These are phyloP conservation scores for Pascua sp. DNA, from an alignment of 1,284 basidiomycete genomes.

Conservation along the genomic window DNA sequence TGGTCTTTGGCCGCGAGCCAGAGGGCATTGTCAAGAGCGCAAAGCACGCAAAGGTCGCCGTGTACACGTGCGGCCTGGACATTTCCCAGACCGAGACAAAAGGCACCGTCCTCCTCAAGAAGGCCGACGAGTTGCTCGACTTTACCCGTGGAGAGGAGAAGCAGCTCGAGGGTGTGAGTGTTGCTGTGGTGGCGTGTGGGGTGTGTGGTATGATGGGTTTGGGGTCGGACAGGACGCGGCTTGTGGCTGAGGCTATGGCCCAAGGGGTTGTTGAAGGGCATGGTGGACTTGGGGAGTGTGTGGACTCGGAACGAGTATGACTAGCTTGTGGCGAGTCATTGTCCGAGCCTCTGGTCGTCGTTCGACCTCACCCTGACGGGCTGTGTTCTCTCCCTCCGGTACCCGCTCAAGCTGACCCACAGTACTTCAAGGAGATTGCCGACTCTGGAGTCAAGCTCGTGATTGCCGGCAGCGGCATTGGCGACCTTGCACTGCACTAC, in stretches of 20 bases:
- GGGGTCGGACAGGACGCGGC: too few relatives aligned
- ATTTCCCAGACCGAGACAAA: constrained; percentile 98
- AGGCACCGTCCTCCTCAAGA: constrained; percentile 95
- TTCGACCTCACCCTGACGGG: too few relatives aligned
- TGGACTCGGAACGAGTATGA: too few relatives aligned
- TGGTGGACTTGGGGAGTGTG: too few relatives aligned
- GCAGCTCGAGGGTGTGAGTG: constrained; percentile 79
- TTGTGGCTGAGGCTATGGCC: too few relatives aligned
- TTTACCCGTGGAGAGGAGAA: constrained; percentile 95
- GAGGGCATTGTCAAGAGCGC: constrained; percentile 84
- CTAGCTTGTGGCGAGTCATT: too few relatives aligned
- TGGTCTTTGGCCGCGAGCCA: constrained; percentile 96
- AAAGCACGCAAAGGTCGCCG: constrained; percentile 79
- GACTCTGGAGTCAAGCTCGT: constrained; percentile 92
- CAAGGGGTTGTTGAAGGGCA: too few relatives aligned
- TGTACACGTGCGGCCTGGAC: constrained; percentile 90
- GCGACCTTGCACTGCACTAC: constrained; percentile 96
- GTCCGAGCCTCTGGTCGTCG: too few relatives aligned
- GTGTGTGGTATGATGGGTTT: too few relatives aligned
- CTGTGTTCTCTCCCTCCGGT: background rate
- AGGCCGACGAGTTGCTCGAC: constrained; percentile 92
- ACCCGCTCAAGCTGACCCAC: too few relatives aligned
- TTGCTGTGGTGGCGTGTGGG: too few relatives aligned
- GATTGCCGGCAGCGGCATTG: constrained; percentile 86
- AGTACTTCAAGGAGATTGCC: constrained; percentile 97